Evolutionary conservation across 192 early-diverging fungal species (phyloP).

Genomic region (Mortierella hygrophila): DNA sequence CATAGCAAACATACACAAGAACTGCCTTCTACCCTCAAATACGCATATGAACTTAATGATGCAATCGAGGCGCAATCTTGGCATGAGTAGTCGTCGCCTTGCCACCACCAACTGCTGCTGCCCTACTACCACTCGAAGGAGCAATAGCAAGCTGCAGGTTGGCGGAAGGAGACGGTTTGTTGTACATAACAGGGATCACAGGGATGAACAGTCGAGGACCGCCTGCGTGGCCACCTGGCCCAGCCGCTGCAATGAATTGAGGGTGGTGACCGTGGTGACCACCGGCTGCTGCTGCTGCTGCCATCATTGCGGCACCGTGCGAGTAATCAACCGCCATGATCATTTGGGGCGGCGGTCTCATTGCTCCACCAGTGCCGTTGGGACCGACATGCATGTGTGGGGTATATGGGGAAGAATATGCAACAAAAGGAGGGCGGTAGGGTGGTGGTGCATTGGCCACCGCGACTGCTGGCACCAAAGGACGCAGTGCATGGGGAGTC

Average conservation of each 20-base stretch:
- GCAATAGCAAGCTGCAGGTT: not conserved
- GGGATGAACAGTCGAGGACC: conserved; percentile 38
- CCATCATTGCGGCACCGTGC: not conserved
- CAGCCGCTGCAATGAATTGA: conserved; percentile 22
- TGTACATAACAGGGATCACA: conserved; percentile 54
- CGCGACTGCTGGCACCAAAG: conserved; percentile 26
- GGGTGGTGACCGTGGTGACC: conserved; percentile 4
- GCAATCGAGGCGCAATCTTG: conserved; percentile 39
- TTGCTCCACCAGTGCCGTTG: not conserved
- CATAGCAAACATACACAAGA: not conserved
- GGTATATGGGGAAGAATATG: conserved; percentile 35
- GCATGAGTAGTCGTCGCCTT: conserved; percentile 32
- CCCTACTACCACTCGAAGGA: not conserved
- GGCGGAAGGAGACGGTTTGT: conserved; percentile 23
- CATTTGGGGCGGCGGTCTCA: conserved; percentile 30
- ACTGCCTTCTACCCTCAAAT: too few species aligned
- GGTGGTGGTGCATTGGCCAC: conserved; percentile 32
- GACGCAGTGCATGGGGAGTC: conserved; percentile 15
- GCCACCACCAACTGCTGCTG: not conserved
- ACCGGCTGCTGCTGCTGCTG: conserved; percentile 2
- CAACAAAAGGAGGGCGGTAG: conserved; percentile 45
- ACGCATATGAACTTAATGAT: conserved; percentile 9
- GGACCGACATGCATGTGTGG: not conserved
- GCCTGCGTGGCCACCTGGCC: conserved; percentile 4
- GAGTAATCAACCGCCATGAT: conserved; percentile 54